Base-by-base conservation (phyloP, 2,329 filamentous ascomycete genomes). In the Byssoonygena ceratinophila region DNA sequence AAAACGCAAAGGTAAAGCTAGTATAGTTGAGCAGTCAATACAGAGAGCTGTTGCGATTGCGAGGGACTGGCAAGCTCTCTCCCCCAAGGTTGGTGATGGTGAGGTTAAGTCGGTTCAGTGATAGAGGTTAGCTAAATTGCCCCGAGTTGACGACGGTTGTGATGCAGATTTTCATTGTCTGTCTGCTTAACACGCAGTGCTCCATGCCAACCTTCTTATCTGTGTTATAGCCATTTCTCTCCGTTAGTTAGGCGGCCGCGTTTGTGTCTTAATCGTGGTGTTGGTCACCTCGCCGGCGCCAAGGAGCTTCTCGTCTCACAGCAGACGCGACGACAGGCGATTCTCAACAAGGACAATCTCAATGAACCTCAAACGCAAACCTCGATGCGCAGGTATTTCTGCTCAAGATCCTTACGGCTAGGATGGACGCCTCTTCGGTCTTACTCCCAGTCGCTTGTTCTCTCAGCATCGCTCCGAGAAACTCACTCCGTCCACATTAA, bases 401-500 rank as follows among this genome's bases (percentile, higher is more conserved):
- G 4, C 12, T 12, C 8, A 14, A 43, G 20, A 11, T 4, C n/a
- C 11, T 4, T n/a, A 23, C 44, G 14, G 4, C 44, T 47, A 27
- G 14, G 37, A 56, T 63, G 62, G 49, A 27, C 40, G 12, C 46
- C 53, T 59, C 8, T 7, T 57, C 45, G 48, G 54, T 18, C 46
- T 9, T 63, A 58, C 40, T 64, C 64, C n/a, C 32, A 6, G 3
- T 64, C 34, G 60, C 62, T 0, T 12, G 57, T 9, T 20, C 53
- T 25, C 47, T 64, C 22, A 20, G 47, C n/a, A 47, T 57, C 20
- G 23, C 34, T 20, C 43, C 55, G 22, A 46, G 53, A 9, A 43
- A 25, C 8, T 9, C 31, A 41, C 12, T 23, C 50, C 44, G 43
- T 55, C 20, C 59, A 67, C 22, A 60, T 67, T 37, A 59, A 64